Evolutionary conservation across 305 asterid species (phyloP).

Genomic region (Withania somnifera): DNA sequence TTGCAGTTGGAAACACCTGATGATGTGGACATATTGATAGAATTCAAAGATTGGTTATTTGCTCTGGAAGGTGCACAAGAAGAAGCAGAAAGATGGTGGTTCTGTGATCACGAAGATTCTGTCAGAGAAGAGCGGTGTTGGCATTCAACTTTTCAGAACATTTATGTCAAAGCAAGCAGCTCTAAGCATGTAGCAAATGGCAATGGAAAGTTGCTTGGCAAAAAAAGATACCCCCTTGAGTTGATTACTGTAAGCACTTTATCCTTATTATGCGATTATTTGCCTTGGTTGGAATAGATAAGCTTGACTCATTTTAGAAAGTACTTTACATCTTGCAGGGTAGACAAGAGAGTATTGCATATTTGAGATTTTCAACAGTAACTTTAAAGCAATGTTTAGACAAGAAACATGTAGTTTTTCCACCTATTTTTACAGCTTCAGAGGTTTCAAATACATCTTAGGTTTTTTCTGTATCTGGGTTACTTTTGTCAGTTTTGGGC

Average conservation of each 20-base stretch:
- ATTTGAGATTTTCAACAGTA: neutral
- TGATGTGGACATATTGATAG: conserved; percentile 72
- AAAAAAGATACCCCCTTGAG: conserved; percentile 65
- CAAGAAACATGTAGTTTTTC: neutral
- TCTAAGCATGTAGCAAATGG: conserved; percentile 30
- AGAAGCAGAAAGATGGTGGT: conserved; percentile 36
- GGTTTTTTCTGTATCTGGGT: neutral
- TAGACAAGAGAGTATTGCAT: neutral
- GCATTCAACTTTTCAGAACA: conserved; percentile 70
- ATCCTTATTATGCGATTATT: conserved; percentile 1
- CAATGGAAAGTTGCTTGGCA: conserved; percentile 21
- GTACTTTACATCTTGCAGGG: neutral
- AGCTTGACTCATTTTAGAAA: neutral
- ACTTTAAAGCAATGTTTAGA: neutral
- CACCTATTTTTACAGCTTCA: neutral
- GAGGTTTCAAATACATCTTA: neutral
- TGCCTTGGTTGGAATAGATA: neutral
- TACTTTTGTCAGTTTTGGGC: neutral
- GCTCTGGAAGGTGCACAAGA: conserved; percentile 89
- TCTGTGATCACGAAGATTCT: conserved; percentile 33
- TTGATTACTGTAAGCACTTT: conserved; percentile 62
- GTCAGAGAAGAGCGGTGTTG: conserved; percentile 79
- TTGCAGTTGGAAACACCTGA: conserved; percentile 79
- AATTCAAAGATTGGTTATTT: conserved; percentile 91
- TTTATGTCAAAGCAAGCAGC: conserved; percentile 61